These are phyloP conservation scores for Echinochloa phyllopogon DNA, from an alignment of 176 grass and related monocot genomes.

Conservation along the genomic window DNA sequence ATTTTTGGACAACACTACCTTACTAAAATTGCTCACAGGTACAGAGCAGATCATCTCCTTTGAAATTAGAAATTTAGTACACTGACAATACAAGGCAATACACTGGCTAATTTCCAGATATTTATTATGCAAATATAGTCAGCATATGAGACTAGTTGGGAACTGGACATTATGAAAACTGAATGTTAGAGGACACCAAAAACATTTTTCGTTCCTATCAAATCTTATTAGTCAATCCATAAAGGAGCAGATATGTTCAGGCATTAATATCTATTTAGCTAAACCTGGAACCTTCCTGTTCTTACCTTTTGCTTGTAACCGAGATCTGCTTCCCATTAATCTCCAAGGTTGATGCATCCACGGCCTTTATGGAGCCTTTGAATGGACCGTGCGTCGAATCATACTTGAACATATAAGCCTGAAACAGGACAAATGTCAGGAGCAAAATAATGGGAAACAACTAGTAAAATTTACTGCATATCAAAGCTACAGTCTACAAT, in stretches of 20 bases:
- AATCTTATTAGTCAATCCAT: neutral
- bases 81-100: neutral
- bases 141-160: neutral
- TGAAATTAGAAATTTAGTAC: neutral
- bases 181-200: neutral
- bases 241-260: neutral
- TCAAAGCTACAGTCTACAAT: slow-evolving; percentile 1
- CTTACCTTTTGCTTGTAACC: slow-evolving; percentile 82
- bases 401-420: slow-evolving; percentile 96
- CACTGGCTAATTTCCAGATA: neutral
- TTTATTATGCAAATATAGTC: neutral
- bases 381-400: slow-evolving; percentile 81
- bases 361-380: slow-evolving; percentile 74
- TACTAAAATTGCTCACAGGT: neutral
- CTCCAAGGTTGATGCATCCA: slow-evolving; percentile 71
- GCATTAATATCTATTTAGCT: slow-evolving; percentile 11
- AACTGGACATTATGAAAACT: neutral
- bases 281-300: slow-evolving; percentile 33
- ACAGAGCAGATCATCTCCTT: neutral
- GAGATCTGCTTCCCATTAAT: slow-evolving; percentile 85
- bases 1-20: slow-evolving; percentile 1
- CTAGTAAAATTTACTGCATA: neutral
- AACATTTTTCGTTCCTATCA: neutral
- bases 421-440: slow-evolving; percentile 33
- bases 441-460: neutral